Evolutionary conservation across 306 rosid genomes (phyloP).

Genomic region (Betula pendula): DNA sequence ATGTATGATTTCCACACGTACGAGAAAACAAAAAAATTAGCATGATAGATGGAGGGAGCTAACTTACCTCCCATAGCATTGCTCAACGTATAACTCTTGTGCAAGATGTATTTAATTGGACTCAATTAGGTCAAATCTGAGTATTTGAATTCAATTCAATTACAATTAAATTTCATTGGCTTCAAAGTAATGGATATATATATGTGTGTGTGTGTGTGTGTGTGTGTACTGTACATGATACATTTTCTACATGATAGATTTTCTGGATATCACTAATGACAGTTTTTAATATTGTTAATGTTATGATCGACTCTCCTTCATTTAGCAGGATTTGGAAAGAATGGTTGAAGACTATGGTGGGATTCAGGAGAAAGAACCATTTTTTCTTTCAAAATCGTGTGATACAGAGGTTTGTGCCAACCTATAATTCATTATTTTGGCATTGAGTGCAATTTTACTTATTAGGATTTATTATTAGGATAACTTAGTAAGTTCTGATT

Average conservation of each 20-base stretch:
- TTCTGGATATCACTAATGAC: too few relatives aligned
- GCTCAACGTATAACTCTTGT: too few relatives aligned
- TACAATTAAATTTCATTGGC: background rate
- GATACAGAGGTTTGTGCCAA: conserved; percentile 60
- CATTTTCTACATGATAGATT: too few relatives aligned
- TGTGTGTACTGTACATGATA: too few relatives aligned
- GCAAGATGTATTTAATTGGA: too few relatives aligned
- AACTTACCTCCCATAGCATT: too few relatives aligned
- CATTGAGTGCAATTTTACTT: background rate
- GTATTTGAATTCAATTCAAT: too few relatives aligned
- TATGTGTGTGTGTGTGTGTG: too few relatives aligned
- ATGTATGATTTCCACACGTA: background rate
- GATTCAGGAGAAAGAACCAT: conserved; percentile 76
- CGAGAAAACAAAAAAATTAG: background rate
- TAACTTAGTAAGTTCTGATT: background rate
- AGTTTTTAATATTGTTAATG: background rate
- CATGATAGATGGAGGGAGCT: background rate
- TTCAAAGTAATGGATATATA: too few relatives aligned
- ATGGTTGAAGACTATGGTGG: conserved; percentile 58
- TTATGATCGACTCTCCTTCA: conserved; percentile 12
- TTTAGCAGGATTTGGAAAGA: conserved; percentile 76
- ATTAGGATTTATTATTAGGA: conserved; percentile 16
- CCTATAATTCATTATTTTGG: conserved; percentile 7
- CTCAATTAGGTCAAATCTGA: too few relatives aligned
- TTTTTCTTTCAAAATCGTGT: conserved; percentile 60